These are phyloP conservation scores for Cucurbita ficifolia DNA, from an alignment of 306 rosid genomes.

Conservation along the genomic window DNA sequence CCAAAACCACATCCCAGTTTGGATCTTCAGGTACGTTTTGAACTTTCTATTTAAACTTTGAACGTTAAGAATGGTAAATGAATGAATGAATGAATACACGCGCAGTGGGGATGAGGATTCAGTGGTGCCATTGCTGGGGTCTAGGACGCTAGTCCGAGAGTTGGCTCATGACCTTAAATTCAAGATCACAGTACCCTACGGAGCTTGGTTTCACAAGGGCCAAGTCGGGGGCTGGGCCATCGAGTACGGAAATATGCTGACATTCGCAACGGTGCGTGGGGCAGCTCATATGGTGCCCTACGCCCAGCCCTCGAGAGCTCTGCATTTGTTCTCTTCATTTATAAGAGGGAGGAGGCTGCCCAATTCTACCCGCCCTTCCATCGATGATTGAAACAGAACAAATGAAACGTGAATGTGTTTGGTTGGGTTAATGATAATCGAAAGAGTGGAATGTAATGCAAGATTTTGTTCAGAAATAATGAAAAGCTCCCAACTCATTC, in stretches of 20 bases:
- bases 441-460: conserved; percentile 2
- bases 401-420: background rate
- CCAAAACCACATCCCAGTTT: conserved; percentile 52
- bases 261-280: conserved; percentile 71
- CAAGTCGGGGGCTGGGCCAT: conserved; percentile 91
- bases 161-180: conserved; percentile 59
- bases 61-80: background rate
- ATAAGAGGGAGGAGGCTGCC: conserved; percentile 49
- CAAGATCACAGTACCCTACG: conserved; percentile 51
- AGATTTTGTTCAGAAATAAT: background rate
- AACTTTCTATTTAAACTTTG: background rate
- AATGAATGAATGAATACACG: background rate
- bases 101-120: conserved; percentile 85
- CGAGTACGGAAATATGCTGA: conserved; percentile 64
- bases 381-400: conserved; percentile 14
- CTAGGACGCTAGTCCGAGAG: conserved; percentile 65
- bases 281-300: conserved; percentile 91
- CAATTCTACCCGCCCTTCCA: conserved; percentile 36
- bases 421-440: background rate
- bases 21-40: conserved; percentile 71
- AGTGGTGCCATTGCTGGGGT: conserved; percentile 66
- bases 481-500: too few species aligned
- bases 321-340: conserved; percentile 58
- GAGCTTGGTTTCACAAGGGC: conserved; percentile 82
- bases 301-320: conserved; percentile 77